Base-by-base conservation (phyloP, 2,329 filamentous ascomycete species). In the Dendrostoma leiphaemia region DNA sequence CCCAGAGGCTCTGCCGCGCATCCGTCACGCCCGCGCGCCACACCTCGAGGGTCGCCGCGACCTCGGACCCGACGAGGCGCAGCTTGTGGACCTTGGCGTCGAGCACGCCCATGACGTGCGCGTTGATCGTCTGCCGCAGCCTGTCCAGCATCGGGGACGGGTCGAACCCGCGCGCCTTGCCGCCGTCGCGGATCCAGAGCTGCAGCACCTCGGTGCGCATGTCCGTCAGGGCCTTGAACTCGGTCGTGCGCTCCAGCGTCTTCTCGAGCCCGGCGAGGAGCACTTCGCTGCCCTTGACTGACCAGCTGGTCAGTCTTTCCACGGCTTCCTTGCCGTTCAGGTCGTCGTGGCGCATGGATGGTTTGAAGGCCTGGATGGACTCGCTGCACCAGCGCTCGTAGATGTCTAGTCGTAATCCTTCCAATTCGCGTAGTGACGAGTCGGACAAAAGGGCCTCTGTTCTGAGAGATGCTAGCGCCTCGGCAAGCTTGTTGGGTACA, bases 331-430 rank as follows among this genome's bases (percentile, higher is more conserved):
- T 71, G 19, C 80, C 82, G 23, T 85, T 81, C 4, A 90, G 69
- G 60, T 94, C 89, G 60, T 92, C 90, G 62, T 95, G 86, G 28
- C 89, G 85, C 32, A 95, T 89, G 73, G 91, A 96, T 0, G 92
- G 92, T 1, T 86, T 93, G 66, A 95, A 97, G 60, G 88, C 88
- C 44, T 83, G 83, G 38, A 96, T 89, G 57, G 95, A 90, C 7
- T 91, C 85, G 17, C 88, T 81, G 59, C 94, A 89, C 89, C 91
- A 96, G 19, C 80, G 80, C 59, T 86, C 84, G 63, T 90, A 85
- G 9, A 94, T 73, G 64, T 96, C 91, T 24, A 97, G 73, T 32
- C 89, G 83, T 12, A 96, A 73, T 15, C 86, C 87, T 60, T 89
- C 83, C 1, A 94, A 69, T 1, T 74, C 71, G 51, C 80, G 79